Conservation (phyloP, 2,329 filamentous ascomycete genomes). For the Sclerotinia sclerotiorum region DNA sequence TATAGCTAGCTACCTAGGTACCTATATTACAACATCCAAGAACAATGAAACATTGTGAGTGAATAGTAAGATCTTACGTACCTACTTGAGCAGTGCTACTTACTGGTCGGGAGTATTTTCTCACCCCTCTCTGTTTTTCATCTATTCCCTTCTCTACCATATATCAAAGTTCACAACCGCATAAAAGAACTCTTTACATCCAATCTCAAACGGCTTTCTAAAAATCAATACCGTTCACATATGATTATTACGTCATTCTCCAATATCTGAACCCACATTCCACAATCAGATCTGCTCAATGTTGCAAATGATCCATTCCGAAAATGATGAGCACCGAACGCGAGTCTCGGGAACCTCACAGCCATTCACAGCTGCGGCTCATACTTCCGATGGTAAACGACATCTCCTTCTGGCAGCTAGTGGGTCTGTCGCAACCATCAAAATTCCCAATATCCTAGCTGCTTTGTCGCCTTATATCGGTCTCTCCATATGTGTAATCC, state of each 20-base stretch:
- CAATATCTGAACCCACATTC: too few relatives aligned
- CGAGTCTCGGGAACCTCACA: slow-evolving; percentile 22
- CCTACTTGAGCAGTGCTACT: too few relatives aligned
- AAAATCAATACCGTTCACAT: not conserved
- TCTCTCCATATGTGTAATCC: slow-evolving; percentile 80
- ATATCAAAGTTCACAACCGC: not conserved
- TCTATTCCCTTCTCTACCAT: not conserved
- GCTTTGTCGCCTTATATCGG: slow-evolving; percentile 52
- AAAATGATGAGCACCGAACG: slow-evolving; percentile 24
- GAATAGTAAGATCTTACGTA: not conserved
- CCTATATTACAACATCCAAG: not conserved
- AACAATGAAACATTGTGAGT: slow-evolving; percentile 3
- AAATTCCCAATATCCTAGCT: slow-evolving; percentile 66
- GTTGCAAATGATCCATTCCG: slow-evolving; percentile 29
- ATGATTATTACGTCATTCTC: too few relatives aligned
- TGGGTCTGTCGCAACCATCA: slow-evolving; percentile 85
- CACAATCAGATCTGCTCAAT: slow-evolving; percentile 16
- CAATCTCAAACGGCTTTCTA: not conserved
- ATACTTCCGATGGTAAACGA: slow-evolving; percentile 50
- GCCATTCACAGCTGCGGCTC: slow-evolving; percentile 37
- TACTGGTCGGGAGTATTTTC: too few relatives aligned
- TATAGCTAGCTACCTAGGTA: too few relatives aligned
- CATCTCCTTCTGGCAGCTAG: slow-evolving; percentile 67
- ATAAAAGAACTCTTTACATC: not conserved
- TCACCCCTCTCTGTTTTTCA: too few relatives aligned